phyloP scores from a whole-genome alignment of 139 green algal genomes.

The Coelastrella sp. region DNA sequence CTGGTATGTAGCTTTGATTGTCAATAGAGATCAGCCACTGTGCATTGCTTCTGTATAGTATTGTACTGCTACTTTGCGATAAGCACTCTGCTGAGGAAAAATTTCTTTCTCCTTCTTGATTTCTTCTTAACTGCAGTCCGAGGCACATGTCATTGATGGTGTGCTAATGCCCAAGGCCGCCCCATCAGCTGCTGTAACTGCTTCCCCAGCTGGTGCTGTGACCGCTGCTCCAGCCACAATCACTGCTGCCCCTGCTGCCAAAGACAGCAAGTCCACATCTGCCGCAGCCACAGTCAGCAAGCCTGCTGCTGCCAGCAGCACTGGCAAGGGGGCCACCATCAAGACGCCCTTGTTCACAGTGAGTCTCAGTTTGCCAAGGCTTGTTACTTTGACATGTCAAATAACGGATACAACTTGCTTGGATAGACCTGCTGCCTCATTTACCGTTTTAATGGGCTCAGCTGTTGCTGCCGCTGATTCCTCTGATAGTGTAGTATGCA shows the following conservation, averaged over 20 bases:
- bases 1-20: not conserved
- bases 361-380: not conserved
- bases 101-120: not conserved
- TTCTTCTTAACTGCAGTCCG: not conserved
- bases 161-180: conserved; percentile 31
- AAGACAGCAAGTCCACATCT: not conserved
- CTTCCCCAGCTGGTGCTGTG: not conserved
- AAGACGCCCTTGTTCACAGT: not conserved
- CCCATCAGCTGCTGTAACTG: not conserved
- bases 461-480: too few species aligned
- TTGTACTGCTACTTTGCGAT: not conserved
- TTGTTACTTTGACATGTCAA: too few species aligned
- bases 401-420: too few species aligned
- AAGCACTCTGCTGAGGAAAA: not conserved
- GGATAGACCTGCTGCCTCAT: too few species aligned
- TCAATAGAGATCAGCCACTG: not conserved
- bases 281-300: not conserved
- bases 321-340: not conserved
- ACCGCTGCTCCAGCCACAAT: not conserved
- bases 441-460: too few species aligned
- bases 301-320: not conserved
- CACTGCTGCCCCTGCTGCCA: not conserved
- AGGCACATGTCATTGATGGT: conserved; percentile 21
- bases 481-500: too few species aligned
- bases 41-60: not conserved